A percentile compares a stretch with the other conserved stretches of the same genome.
Conservation (phyloP, 129 eudicot species). For the Apium graveolens region DNA sequence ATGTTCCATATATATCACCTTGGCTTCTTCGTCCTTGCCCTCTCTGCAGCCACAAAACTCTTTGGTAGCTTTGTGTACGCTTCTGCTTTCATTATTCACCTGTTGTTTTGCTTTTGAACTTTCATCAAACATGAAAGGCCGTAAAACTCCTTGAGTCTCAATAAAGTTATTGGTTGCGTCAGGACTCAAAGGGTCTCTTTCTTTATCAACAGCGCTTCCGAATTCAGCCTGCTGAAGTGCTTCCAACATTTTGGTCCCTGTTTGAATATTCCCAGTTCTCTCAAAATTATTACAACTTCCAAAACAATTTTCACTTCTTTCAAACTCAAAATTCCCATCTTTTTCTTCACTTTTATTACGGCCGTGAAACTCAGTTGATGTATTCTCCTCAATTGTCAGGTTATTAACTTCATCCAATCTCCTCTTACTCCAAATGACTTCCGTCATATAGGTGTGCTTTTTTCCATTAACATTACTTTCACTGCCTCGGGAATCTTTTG, state of each 20-base stretch:
- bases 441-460: slow-evolving; percentile 15
- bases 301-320: slow-evolving; percentile 8
- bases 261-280: slow-evolving; percentile 1
- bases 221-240: slow-evolving; percentile 17
- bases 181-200: slow-evolving; percentile 12
- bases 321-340: slow-evolving; percentile 9
- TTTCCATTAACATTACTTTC: slow-evolving; percentile 19
- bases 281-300: slow-evolving; percentile 25
- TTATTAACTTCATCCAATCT: slow-evolving; percentile 41
- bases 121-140: slow-evolving; percentile 18
- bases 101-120: slow-evolving; percentile 35
- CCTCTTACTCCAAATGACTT: slow-evolving; percentile 71
- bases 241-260: slow-evolving; percentile 5
- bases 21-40: slow-evolving; percentile 24
- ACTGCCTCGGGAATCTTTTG: slow-evolving; percentile 22
- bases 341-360: slow-evolving; percentile 18
- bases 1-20: not conserved
- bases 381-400: slow-evolving; percentile 27
- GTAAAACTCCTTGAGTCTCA: slow-evolving; percentile 26
- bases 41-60: slow-evolving; percentile 17
- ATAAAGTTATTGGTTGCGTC: slow-evolving; percentile 12
- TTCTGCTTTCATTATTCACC: slow-evolving; percentile 19
- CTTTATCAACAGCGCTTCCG: slow-evolving; percentile 5
- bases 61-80: slow-evolving; percentile 9
- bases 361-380: slow-evolving; percentile 29